Evolutionary conservation across 768 basidiomycete species (phyloP).

Genomic region (Suillus alpinus): DNA sequence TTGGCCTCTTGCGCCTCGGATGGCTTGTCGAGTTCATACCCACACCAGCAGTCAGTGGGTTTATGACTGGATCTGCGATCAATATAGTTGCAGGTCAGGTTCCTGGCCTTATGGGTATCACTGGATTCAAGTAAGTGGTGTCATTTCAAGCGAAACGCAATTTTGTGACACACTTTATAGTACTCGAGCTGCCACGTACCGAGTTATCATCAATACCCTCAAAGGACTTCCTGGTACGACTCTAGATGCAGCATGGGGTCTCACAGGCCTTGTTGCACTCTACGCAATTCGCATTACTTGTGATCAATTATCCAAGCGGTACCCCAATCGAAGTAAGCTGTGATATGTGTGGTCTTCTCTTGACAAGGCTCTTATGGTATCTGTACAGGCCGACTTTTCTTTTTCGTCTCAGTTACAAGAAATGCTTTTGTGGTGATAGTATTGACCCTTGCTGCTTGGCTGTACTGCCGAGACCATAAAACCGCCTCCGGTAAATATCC

Average conservation of each 20-base stretch:
- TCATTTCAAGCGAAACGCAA: background rate
- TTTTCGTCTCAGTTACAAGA: constrained; percentile 74
- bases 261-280: constrained; percentile 67
- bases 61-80: constrained; percentile 98
- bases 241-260: constrained; percentile 88
- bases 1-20: constrained; percentile 87
- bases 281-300: constrained; percentile 67
- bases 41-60: constrained; percentile 77
- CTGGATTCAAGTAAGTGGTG: constrained; percentile 69
- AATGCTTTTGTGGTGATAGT: constrained; percentile 88
- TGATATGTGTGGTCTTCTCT: background rate
- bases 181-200: constrained; percentile 81
- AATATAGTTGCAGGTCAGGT: constrained; percentile 87
- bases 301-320: constrained; percentile 48
- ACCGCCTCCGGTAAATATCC: constrained; percentile 66
- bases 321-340: constrained; percentile 56
- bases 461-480: constrained; percentile 69
- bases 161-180: constrained; percentile 34
- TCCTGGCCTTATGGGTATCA: constrained; percentile 85
- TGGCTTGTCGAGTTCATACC: constrained; percentile 97
- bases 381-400: constrained; percentile 58
- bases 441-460: constrained; percentile 83
- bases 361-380: background rate
- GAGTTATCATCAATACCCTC: constrained; percentile 90
- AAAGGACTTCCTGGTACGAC: constrained; percentile 71